phyloP scores from a whole-genome alignment of 2,329 filamentous ascomycete species.

The Graphilbum fragrans region DNA sequence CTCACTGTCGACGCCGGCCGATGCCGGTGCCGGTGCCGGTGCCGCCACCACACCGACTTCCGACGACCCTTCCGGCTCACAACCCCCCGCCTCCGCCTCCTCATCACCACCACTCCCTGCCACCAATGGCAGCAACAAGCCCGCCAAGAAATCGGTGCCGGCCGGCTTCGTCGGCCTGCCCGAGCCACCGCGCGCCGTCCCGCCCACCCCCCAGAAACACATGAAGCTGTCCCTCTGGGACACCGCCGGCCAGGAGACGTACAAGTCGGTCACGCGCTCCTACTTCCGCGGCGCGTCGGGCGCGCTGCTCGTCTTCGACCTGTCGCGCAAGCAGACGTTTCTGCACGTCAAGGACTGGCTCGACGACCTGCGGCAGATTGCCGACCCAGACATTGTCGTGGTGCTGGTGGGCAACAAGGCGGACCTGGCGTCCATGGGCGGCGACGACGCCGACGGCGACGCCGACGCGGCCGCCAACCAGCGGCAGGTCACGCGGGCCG shows the following conservation, averaged over 20 bases:
- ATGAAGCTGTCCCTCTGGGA: conserved; percentile 96
- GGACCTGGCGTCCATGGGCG: conserved; percentile 51
- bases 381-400: conserved; percentile 89
- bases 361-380: conserved; percentile 84
- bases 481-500: conserved; percentile 67
- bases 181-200: conserved; percentile 26
- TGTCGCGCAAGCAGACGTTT: conserved; percentile 76
- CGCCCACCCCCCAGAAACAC: conserved; percentile 46
- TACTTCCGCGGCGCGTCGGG: conserved; percentile 74
- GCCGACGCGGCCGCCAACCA: conserved; percentile 36
- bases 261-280: conserved; percentile 88
- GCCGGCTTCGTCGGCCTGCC: conserved; percentile 33
- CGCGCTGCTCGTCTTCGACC: conserved; percentile 84
- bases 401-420: conserved; percentile 93
- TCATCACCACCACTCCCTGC: not conserved
- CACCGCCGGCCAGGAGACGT: conserved; percentile 92
- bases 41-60: conserved; percentile 9
- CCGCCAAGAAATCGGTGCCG: not conserved
- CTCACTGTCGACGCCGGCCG: not conserved
- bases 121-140: not conserved
- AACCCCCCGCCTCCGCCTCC: too few relatives aligned
- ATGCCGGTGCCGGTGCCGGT: conserved; percentile 6
- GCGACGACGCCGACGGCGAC: conserved; percentile 21
- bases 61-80: conserved; percentile 5
- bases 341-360: conserved; percentile 86